Base-by-base conservation (phyloP, 2,329 filamentous ascomycete genomes). In the Trichoderma sp. region DNA sequence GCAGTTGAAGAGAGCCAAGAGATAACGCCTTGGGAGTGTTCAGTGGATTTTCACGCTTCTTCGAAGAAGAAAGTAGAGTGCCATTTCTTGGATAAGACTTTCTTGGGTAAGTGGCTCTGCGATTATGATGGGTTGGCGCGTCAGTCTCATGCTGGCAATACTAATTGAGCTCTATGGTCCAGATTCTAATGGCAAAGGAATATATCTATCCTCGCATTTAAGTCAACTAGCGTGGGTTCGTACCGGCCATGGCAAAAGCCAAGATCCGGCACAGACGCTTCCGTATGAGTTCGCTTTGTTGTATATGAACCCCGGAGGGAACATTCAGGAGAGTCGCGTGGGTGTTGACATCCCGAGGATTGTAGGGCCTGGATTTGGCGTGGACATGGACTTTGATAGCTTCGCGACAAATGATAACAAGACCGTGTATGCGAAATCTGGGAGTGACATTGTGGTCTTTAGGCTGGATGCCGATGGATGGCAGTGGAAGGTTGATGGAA, bases 21-120 rank as follows among this genome's bases (percentile, higher is more conserved):
- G 5, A 37, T 74, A 11, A 35, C 63, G 13, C 68, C 72, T 0
- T 75, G 71, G 71, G 70, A 74, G 29, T 75, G 74, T 59, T 62
- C 69, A 0, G 16, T 72, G 2, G 71, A 72, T 59, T 67, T 67
- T 33, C 72, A 66, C 58, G 60, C 68, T 16, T 71, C 71, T 21
- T 63, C 68, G 21, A 53, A 64, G 11, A 70, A 72, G 10, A n/a
- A 43, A 37, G 33, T 69, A 5, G 66, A 64, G 33, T 76, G 74
- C 53, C 55, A 67, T 6, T 57, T 68, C 62, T 35, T 66, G 14
- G 71, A 70, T 11, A 65, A 62, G 1, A 65, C 60, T 5, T 71
- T 73, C 33, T 35, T 64, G 24, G 71, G 74, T 74, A 69, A 14
- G 67, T 13, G 11, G 31, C 11, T 47, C 19, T 24, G 40, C 13